Evolutionary conservation across 768 basidiomycete genomes (phyloP), one percentile per base, ranked within the genome.

Genomic region (Rhizopogon sp.): DNA sequence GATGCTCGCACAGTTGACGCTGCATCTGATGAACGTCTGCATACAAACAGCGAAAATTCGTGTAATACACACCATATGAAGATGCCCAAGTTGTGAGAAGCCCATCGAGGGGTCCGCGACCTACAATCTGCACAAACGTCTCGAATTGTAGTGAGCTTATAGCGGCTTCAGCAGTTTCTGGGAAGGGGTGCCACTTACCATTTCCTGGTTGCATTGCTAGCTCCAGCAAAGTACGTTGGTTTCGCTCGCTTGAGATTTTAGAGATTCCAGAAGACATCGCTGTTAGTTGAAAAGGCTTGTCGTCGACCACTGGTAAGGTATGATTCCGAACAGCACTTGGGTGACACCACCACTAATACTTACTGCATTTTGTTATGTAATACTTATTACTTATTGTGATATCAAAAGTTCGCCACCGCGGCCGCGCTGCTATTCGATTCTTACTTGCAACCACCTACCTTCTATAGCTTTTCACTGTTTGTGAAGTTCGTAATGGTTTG

Each of bases 51-150:
- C 6, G 39, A 25, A 11, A 44, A 14, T 9, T 45, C 20, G 31
- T 14, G 6, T 5, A 10, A n/a, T 44, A 66, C 75, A 49, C 65
- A 89, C 89, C 91, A 95, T 22, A 93, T 78, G 64, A 93, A 93
- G 56, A 93, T 89, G 16, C 95, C 94, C 3, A 97, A 74, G 64
- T 88, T 97, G 62, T 90, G 76, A 2, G 88, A 88, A 5, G 92
- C 88, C 95, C 95, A 98, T 70, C 92, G 76, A 6, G 94, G 94
- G 62, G 83, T 80, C 54, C 85, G 78, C n/a, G 87, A 72, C 71
- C 88, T 91, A 69, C 95, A 98, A 70, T 98, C 95, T 6, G 95
- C 94, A 67, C 95, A 98, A 11, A 80, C 68, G 67, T 93, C 94
- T 97, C 64, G 13, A 29, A 47, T 46, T 50, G 39, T 43, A 53